Base-by-base conservation (phyloP, 331 rosid genomes). In the Rosa hybrid region DNA sequence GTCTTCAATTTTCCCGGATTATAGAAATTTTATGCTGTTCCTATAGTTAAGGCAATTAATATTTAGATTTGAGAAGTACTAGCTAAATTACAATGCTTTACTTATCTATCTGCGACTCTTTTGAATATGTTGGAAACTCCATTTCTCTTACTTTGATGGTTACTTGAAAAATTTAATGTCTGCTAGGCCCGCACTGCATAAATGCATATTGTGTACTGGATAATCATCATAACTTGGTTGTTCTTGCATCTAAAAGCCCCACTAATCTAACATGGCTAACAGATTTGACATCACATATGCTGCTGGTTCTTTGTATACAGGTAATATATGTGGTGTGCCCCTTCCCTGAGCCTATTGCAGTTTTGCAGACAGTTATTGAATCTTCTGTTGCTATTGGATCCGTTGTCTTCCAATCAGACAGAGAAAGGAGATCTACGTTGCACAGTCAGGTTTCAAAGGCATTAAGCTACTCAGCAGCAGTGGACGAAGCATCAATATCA, bases 241-340 rank as follows among this genome's bases (percentile, higher is more conserved):
- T 68, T 68, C 18, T n/a, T 42, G 9, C 30, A 42, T 41, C 30
- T 18, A 42, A 54, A 56, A 59, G 48, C 44, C 20, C 34, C 67
- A 39, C 77, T 80, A 70, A 21, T 68, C 70, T 51, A 20, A 50
- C 42, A 10, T 84, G 68, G 74, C 68, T 48, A 74, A 60, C 65
- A 25, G 44, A 76, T 59, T 86, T 69, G 30, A 21, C 80, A 69
- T 86, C 75, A 78, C 63, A 4, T 5, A 5, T 57, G 71, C 44
- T 60, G 41, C 50, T 79, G 76, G 46, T 49, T 76, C 30, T 48
- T 75, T 71, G 13, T 81, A 25, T 84, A 63, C 91, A 95, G 99
- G 99, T 95, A 77, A 86, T 95, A 74, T 95, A 95, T 86, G 99
- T 95, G 77, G 94, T 95, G 49, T 95, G 99, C 89, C 99, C 99